Conservation (phyloP, 1,284 basidiomycete species). For the Caloboletus firmus region DNA sequence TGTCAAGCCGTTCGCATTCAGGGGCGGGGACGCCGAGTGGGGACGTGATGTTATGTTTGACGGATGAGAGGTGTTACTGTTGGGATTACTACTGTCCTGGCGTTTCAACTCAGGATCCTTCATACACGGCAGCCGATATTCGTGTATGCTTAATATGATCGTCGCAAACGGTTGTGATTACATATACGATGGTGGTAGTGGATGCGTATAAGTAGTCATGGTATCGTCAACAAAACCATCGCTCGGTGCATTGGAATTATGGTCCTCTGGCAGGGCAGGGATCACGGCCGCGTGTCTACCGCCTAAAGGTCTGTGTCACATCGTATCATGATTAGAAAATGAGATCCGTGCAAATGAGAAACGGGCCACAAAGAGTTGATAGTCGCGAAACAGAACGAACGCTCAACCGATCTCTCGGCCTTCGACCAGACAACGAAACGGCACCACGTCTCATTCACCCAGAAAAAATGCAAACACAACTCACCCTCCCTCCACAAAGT, state of each 20-base stretch:
- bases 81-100: slow-evolving; percentile 11
- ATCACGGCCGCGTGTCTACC: slow-evolving; percentile 76
- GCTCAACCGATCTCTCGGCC: slow-evolving; percentile 8
- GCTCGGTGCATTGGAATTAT: slow-evolving; percentile 48
- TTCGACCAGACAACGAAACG: slow-evolving; percentile 12
- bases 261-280: slow-evolving; percentile 71
- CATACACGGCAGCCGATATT: slow-evolving; percentile 31
- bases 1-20: slow-evolving; percentile 3
- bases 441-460: slow-evolving; percentile 11
- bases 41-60: slow-evolving; percentile 6
- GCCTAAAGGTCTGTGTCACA: slow-evolving; percentile 59
- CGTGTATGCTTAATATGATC: slow-evolving; percentile 35
- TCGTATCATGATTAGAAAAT: slow-evolving; percentile 36
- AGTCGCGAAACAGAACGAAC: slow-evolving; percentile 10
- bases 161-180: slow-evolving; percentile 32
- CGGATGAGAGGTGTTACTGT: slow-evolving; percentile 6
- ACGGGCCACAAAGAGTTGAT: slow-evolving; percentile 20
- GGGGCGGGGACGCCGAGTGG: too few relatives aligned
- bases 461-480: slow-evolving; percentile 35
- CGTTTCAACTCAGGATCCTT: slow-evolving; percentile 26
- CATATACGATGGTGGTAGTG: slow-evolving; percentile 18
- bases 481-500: slow-evolving; percentile 78
- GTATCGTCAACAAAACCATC: slow-evolving; percentile 32
- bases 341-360: slow-evolving; percentile 24
- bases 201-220: slow-evolving; percentile 14